Evolutionary conservation across 768 basidiomycete genomes (phyloP).

Genomic region (Lentinula detonsa): DNA sequence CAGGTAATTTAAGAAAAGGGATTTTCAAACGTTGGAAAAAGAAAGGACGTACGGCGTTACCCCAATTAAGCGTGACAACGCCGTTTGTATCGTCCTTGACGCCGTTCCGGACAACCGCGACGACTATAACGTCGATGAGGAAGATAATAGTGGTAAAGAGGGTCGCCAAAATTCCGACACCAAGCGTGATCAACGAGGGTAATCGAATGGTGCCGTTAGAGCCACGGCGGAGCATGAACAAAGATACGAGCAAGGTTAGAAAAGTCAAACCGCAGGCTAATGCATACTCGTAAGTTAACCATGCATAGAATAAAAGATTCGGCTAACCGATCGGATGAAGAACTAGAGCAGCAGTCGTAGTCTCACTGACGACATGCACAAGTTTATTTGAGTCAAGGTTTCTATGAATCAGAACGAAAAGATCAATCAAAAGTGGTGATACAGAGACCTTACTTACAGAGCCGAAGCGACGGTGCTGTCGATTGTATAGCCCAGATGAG

Average conservation of each 20-base stretch:
- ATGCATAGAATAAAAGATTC: neutral
- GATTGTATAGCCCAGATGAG: constrained; percentile 50
- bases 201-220: constrained; percentile 22
- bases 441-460: constrained; percentile 25
- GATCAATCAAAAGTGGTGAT: constrained; percentile 2
- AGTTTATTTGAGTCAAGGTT: constrained; percentile 21
- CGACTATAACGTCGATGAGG: constrained; percentile 46
- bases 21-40: neutral
- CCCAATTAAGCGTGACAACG: constrained; percentile 35
- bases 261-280: constrained; percentile 46
- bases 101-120: constrained; percentile 36
- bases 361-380: constrained; percentile 35
- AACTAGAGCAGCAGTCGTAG: constrained; percentile 43
- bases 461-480: constrained; percentile 41
- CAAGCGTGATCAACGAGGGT: constrained; percentile 31
- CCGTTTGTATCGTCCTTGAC: constrained; percentile 36
- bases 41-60: constrained; percentile 36
- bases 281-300: neutral
- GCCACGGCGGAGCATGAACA: constrained; percentile 36
- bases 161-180: constrained; percentile 31
- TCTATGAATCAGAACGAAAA: neutral
- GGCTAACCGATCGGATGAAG: constrained; percentile 48
- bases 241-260: constrained; percentile 40
- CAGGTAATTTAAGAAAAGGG: constrained; percentile 16
- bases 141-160: constrained; percentile 44